phyloP scores from a whole-genome alignment of 441 rosid genomes.

The Cnidoscolus chayamansa region DNA sequence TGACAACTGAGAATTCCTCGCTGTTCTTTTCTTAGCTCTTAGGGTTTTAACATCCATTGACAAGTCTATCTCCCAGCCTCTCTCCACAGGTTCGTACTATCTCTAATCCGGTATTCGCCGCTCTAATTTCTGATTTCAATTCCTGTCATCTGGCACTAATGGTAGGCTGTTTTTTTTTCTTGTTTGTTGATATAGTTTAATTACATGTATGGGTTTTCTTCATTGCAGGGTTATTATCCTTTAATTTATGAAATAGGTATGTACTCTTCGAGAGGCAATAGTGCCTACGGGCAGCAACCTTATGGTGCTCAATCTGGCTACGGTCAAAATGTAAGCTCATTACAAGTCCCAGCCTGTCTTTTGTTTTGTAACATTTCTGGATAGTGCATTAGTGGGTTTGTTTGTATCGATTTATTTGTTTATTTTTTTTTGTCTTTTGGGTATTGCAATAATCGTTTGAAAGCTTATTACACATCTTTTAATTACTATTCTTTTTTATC shows the following conservation, averaged over 20 bases:
- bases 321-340: constrained; percentile 64
- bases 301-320: constrained; percentile 78
- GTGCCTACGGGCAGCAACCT: constrained; percentile 71
- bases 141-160: not conserved
- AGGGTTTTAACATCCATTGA: constrained; percentile 2
- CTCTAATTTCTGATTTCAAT: constrained; percentile 5
- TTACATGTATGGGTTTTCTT: not conserved
- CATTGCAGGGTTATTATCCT: constrained; percentile 17
- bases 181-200: not conserved
- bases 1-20: not conserved
- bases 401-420: no score
- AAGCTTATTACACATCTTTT: not conserved
- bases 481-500: not conserved
- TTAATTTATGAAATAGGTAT: constrained; percentile 29
- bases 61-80: not conserved
- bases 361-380: not conserved
- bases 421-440: not conserved
- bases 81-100: not conserved
- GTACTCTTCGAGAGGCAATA: constrained; percentile 77
- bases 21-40: not conserved
- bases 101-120: not conserved
- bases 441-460: not conserved
- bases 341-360: not conserved
- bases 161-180: not conserved
- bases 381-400: not conserved